Conservation (phyloP, 495 filamentous ascomycete species). For the Podospora pseudoanserina region DNA sequence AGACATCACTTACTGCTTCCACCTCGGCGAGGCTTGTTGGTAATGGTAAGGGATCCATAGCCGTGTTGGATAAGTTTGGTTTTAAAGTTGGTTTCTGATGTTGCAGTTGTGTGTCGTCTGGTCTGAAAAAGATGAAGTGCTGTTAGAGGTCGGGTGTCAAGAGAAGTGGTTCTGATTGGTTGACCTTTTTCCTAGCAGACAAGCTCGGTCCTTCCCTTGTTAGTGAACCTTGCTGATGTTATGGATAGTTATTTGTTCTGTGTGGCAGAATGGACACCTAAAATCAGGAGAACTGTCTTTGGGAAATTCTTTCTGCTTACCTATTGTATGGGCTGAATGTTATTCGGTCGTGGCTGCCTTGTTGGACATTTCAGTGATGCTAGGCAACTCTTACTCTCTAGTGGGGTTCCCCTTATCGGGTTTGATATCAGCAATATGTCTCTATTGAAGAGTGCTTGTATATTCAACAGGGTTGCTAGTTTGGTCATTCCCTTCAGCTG, state of each 20-base stretch:
- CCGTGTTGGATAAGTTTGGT: not conserved
- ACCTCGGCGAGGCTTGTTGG: slow-evolving; percentile 42
- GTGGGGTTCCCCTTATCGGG: no score
- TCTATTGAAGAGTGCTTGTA: no score
- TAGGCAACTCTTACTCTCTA: no score
- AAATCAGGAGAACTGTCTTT: not conserved
- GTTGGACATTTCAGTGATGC: no score
- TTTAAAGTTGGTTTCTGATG: not conserved
- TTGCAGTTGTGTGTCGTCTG: not conserved
- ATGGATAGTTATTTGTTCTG: not conserved
- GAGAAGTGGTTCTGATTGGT: not conserved
- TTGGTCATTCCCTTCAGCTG: not conserved
- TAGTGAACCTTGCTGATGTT: not conserved
- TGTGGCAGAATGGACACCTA: not conserved
- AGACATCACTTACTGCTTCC: slow-evolving; percentile 33
- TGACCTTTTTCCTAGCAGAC: not conserved
- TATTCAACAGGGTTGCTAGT: not conserved
- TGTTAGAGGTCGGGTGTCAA: not conserved
- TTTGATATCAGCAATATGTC: no score
- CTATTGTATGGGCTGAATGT: not conserved
- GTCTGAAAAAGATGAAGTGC: not conserved
- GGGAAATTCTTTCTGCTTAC: not conserved
- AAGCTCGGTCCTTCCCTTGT: not conserved
- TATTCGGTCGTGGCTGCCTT: no score
- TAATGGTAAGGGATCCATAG: slow-evolving; percentile 31